Evolutionary conservation across 2,329 filamentous ascomycete genomes (phyloP), one percentile per base, ranked within the genome.

Genomic region (Claviceps pazoutovae): DNA sequence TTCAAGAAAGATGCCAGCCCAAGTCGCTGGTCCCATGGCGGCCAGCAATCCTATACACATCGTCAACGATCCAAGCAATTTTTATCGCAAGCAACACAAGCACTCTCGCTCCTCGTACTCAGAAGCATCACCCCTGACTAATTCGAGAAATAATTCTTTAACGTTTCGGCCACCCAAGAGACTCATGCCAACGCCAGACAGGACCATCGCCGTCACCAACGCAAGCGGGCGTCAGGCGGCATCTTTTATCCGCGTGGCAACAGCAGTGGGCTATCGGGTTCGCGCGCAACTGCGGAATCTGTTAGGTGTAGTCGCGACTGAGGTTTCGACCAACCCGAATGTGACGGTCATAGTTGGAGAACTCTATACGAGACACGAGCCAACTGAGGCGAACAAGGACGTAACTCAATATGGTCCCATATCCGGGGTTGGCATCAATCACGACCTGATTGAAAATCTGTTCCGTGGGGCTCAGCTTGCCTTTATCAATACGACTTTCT

Each of bases 401-500:
- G 84, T 94, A 61, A 86, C 84, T 49, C 76, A 71, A 69, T 85
- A 74, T 72, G 86, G 66, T 56, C 79, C 64, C 61, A 84, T 80
- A 50, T 73, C 73, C 43, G 78, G 77, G 44, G 75, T 81, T 56
- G 78, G 84, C 56, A 80, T 91, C 62, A 88, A 88, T 64, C 76
- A 82, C 59, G 74, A 74, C 1, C 68, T 95, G 57, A 85, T 95
- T 62, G 75, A 79, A 51, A 76, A 85, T 58, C 76, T 97, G 19
- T 97, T 97, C 74, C 73, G 77, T 39, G 88, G 87, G 55, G 85
- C 87, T 21, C 85, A 94, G 60, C 77, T 94, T 49, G 93, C 93
- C 54, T 98, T 97, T 68, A 89, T 97, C 73, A 98, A 98, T 72
- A 98, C 93, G 43, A 95, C 89, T 5, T 94, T 95, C 62, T 95